These are phyloP conservation scores for Parmales sp. DNA, from an alignment of 108 stramenopile genomes.

Conservation along the genomic window DNA sequence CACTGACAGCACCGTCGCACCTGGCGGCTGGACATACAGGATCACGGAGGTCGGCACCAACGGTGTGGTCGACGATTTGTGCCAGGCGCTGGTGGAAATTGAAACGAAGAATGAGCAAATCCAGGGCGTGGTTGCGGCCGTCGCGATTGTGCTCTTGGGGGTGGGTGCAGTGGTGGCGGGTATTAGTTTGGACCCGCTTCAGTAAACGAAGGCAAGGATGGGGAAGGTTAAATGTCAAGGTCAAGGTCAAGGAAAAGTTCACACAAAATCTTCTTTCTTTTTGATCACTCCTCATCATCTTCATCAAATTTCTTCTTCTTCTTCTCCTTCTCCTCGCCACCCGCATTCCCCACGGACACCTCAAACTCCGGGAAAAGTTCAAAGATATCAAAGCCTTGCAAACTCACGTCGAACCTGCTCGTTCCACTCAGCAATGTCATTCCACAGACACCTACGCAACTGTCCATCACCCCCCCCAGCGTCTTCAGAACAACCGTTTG, in stretches of 20 bases:
- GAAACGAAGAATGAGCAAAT: constrained; percentile 72
- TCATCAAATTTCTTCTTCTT: too few species aligned
- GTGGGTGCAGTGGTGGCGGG: constrained; percentile 62
- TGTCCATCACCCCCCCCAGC: neutral
- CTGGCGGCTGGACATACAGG: constrained; percentile 82
- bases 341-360: too few species aligned
- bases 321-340: too few species aligned
- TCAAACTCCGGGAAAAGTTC: neutral
- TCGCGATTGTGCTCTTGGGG: constrained; percentile 49
- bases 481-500: neutral
- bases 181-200: constrained; percentile 53
- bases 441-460: neutral
- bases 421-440: neutral
- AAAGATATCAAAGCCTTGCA: neutral
- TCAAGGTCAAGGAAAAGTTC: too few species aligned
- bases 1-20: constrained; percentile 32
- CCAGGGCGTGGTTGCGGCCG: constrained; percentile 63
- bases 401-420: neutral
- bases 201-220: too few species aligned
- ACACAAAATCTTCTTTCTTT: too few species aligned
- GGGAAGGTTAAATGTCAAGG: too few species aligned
- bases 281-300: too few species aligned
- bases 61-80: constrained; percentile 63
- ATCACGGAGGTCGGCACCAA: constrained; percentile 58
- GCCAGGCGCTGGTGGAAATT: constrained; percentile 74